Evolutionary conservation across 371 early-diverging fungal species (phyloP).

Genomic region (Blakeslea trispora): DNA sequence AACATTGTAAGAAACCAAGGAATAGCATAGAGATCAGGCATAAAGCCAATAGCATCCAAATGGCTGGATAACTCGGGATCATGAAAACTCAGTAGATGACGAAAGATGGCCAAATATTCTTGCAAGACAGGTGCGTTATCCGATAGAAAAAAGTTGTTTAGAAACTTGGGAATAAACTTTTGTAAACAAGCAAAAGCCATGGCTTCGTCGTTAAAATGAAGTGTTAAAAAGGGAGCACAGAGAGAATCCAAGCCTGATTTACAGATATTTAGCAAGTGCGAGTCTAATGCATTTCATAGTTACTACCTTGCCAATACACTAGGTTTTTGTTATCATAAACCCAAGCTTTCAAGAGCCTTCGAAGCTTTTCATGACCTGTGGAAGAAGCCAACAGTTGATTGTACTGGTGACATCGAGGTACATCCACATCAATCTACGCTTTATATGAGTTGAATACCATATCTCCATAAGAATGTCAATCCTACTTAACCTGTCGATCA

Average conservation of each 20-base stretch:
- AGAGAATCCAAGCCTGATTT: constrained; percentile 81
- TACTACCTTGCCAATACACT: constrained; percentile 91
- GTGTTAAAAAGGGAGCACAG: constrained; percentile 74
- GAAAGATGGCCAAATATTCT: constrained; percentile 67
- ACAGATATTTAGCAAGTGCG: too few species aligned
- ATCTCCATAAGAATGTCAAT: neutral
- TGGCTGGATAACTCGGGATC: constrained; percentile 77
- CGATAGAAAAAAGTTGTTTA: constrained; percentile 67
- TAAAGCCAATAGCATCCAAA: constrained; percentile 63
- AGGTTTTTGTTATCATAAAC: constrained; percentile 57
- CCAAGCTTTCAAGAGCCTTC: constrained; percentile 72
- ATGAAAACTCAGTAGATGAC: constrained; percentile 67
- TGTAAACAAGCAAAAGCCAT: constrained; percentile 71
- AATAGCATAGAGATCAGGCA: constrained; percentile 79
- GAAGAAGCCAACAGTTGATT: constrained; percentile 73
- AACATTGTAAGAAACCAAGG: constrained; percentile 86
- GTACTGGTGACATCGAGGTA: constrained; percentile 87
- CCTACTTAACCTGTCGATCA: constrained; percentile 56
- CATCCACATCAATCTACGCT: constrained; percentile 67
- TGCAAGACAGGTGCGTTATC: constrained; percentile 73
- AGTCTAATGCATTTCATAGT: too few species aligned
- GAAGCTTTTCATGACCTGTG: constrained; percentile 71
- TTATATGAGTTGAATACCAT: neutral
- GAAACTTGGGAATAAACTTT: constrained; percentile 65
- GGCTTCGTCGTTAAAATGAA: constrained; percentile 75